phyloP scores from a whole-genome alignment of 495 filamentous ascomycete genomes.

The Hypoxylon trugodes region DNA sequence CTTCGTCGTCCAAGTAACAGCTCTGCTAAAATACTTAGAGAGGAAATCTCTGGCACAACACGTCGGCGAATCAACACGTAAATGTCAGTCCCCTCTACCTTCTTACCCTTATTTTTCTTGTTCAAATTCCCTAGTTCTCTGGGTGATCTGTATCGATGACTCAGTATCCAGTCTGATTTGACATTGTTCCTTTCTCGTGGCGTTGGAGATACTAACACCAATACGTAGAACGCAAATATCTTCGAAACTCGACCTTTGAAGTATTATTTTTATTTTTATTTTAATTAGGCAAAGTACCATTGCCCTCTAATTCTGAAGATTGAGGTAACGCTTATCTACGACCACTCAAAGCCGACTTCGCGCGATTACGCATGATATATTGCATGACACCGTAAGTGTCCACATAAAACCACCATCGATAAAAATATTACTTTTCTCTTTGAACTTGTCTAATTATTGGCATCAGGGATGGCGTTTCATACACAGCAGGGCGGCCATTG shows the following conservation, averaged over 20 bases:
- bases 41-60: background rate
- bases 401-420: background rate
- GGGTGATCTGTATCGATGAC: too few relatives aligned
- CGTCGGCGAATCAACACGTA: constrained; percentile 6
- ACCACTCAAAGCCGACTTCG: background rate
- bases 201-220: too few relatives aligned
- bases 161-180: too few relatives aligned
- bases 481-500: constrained; percentile 38
- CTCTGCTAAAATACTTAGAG: background rate
- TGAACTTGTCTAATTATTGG: constrained; percentile 30
- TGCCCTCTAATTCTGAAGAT: background rate
- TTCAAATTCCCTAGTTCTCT: too few relatives aligned
- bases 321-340: background rate
- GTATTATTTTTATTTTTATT: background rate
- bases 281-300: background rate
- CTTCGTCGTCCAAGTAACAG: background rate
- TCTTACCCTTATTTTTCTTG: background rate
- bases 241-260: too few relatives aligned
- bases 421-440: too few relatives aligned
- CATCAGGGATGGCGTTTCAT: constrained; percentile 42
- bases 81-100: constrained; percentile 12
- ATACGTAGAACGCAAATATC: too few relatives aligned
- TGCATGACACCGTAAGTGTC: constrained; percentile 30
- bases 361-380: constrained; percentile 10
- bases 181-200: too few relatives aligned